Evolutionary conservation across 306 rosid species (phyloP).

Genomic region (Begonia masoniana): DNA sequence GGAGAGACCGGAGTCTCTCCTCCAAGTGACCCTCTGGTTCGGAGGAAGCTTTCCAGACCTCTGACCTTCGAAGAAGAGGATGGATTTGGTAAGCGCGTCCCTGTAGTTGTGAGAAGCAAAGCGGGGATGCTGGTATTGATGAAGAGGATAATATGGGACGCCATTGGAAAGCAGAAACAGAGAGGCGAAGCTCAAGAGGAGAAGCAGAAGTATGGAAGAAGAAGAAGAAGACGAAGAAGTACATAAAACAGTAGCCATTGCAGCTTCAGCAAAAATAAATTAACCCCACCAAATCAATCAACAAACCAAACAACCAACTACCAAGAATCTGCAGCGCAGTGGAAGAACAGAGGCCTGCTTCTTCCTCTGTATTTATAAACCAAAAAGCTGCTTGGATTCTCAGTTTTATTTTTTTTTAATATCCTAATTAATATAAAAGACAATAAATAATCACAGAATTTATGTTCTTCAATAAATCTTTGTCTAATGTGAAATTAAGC

Average conservation of each 20-base stretch:
- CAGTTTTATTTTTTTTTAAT: slow-evolving; percentile 18
- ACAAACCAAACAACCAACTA: not conserved
- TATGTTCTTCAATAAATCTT: slow-evolving; percentile 14
- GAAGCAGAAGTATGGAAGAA: slow-evolving; percentile 7
- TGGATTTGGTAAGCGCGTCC: slow-evolving; percentile 85
- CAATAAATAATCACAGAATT: not conserved
- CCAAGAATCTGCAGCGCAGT: slow-evolving; percentile 8
- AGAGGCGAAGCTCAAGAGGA: slow-evolving; percentile 19
- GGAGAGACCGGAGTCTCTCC: slow-evolving; percentile 67
- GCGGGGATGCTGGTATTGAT: slow-evolving; percentile 26
- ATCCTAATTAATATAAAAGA: slow-evolving; percentile 13
- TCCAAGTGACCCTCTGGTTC: slow-evolving; percentile 71
- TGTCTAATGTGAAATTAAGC: slow-evolving; percentile 8
- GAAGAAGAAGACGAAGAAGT: too few relatives aligned
- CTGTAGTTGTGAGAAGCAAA: slow-evolving; percentile 55
- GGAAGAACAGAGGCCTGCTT: not conserved
- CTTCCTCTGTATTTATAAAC: slow-evolving; percentile 30
- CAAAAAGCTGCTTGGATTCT: slow-evolving; percentile 19
- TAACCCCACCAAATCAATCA: slow-evolving; percentile 4
- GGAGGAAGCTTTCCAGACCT: slow-evolving; percentile 80
- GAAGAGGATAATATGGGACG: slow-evolving; percentile 14
- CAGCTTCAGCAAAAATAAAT: not conserved
- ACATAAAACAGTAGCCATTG: slow-evolving; percentile 1
- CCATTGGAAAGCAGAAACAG: slow-evolving; percentile 22
- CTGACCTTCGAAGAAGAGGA: slow-evolving; percentile 84